Percentiles rank a stretch among this genome's conserved stretches.
Evolutionary conservation across 139 green algal species (phyloP).

Genomic region (Ettlia oleoabundans): DNA sequence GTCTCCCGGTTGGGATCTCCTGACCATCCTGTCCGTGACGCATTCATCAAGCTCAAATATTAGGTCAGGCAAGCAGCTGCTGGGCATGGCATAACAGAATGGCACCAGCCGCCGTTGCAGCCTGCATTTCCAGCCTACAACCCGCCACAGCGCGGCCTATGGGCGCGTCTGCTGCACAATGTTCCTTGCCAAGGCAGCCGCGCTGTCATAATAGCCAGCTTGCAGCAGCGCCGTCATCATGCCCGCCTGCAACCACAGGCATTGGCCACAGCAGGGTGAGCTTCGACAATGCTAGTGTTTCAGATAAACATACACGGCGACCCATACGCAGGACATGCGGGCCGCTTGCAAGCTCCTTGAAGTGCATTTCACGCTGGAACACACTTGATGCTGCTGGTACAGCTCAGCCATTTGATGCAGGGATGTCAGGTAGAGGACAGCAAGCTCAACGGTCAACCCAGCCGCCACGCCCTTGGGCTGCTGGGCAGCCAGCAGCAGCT

Average conservation of each 20-base stretch:
- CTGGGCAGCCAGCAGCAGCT: background rate
- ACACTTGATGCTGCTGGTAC: constrained; percentile 1
- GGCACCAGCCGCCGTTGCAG: background rate
- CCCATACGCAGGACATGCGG: no score
- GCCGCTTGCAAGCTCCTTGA: no score
- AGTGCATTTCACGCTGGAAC: no score
- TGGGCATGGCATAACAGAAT: no score
- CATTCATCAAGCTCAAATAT: no score
- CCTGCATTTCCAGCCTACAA: background rate
- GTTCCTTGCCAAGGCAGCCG: background rate
- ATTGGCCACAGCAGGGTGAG: background rate
- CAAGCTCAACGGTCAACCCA: background rate
- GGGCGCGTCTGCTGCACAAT: background rate
- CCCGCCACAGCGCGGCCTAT: background rate
- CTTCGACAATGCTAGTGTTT: no score
- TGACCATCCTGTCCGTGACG: no score
- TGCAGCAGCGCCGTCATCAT: constrained; percentile 3
- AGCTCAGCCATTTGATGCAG: background rate
- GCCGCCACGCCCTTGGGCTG: background rate
- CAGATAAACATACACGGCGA: no score
- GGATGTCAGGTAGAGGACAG: background rate
- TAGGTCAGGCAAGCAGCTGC: no score
- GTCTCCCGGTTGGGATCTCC: no score
- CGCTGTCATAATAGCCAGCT: background rate
- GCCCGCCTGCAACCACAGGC: background rate